Conservation (phyloP, 805 yeast species). For the Candida ipomoeae region DNA sequence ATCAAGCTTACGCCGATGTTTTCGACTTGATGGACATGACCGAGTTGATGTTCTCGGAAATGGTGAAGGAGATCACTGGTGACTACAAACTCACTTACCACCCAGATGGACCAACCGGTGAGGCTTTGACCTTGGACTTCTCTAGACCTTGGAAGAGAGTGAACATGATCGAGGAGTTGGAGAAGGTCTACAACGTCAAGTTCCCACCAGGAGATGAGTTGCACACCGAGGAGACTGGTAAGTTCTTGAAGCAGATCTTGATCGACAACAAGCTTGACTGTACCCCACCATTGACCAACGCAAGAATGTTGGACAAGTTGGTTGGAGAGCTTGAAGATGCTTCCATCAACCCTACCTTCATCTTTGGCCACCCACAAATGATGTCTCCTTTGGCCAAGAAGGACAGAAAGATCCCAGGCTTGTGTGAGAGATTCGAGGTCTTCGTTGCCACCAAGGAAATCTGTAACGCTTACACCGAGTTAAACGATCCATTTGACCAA, state of each 20-base stretch:
- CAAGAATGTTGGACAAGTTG: constrained; percentile 97
- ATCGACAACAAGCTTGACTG: constrained; percentile 82
- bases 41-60: constrained; percentile 88
- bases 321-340: constrained; percentile 95
- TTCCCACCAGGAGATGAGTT: constrained; percentile 96
- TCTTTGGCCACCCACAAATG: constrained; percentile 99
- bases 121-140: constrained; percentile 78
- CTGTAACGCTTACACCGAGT: constrained; percentile 96
- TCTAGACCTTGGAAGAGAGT: constrained; percentile 98
- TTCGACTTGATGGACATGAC: constrained; percentile 94
- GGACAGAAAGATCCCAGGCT: constrained; percentile 86
- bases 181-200: constrained; percentile 75
- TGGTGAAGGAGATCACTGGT: constrained; percentile 96
- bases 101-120: constrained; percentile 88
- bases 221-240: constrained; percentile 91
- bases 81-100: constrained; percentile 81
- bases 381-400: constrained; percentile 99
- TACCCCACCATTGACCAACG: constrained; percentile 90
- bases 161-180: constrained; percentile 95
- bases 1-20: constrained; percentile 96
- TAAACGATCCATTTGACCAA: constrained; percentile 98
- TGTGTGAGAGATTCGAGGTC: constrained; percentile 97
- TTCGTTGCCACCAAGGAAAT: constrained; percentile 98
- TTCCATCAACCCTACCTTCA: constrained; percentile 94
- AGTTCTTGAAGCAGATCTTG: constrained; percentile 77